phyloP scores from a whole-genome alignment of 2,329 filamentous ascomycete genomes.

The Aureobasidium sp. region DNA sequence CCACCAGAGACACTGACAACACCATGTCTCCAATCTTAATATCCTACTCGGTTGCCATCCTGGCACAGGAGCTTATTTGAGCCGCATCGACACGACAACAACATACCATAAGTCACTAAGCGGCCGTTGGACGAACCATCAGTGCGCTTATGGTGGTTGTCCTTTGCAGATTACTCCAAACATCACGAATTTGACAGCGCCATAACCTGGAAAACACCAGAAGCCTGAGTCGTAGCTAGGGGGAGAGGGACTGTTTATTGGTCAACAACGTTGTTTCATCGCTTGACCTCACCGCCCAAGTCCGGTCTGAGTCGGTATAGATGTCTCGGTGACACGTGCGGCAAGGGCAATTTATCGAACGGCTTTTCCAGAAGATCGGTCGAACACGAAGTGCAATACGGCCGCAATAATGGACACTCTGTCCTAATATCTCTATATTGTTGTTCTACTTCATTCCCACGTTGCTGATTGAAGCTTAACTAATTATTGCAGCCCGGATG shows the following conservation, averaged over 20 bases:
- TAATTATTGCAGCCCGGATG: not conserved
- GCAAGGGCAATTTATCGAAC: slow-evolving; percentile 13
- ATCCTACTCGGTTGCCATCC: not conserved
- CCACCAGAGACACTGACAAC: not conserved
- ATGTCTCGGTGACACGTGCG: slow-evolving; percentile 12
- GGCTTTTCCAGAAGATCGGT: slow-evolving; percentile 13
- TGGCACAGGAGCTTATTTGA: slow-evolving; percentile 9
- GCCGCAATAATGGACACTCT: not conserved
- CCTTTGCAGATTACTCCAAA: not conserved
- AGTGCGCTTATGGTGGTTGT: slow-evolving; percentile 1
- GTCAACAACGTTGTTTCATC: slow-evolving; percentile 1
- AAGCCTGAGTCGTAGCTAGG: not conserved
- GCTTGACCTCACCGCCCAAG: not conserved
- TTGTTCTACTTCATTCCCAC: slow-evolving; percentile 11
- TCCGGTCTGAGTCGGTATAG: not conserved
- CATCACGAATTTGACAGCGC: too few relatives aligned
- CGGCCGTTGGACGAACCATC: slow-evolving; percentile 5
- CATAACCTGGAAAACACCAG: not conserved
- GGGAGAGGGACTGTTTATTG: not conserved
- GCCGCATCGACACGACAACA: not conserved
- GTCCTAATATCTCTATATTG: slow-evolving; percentile 5
- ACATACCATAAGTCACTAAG: not conserved
- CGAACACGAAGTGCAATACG: slow-evolving; percentile 10
- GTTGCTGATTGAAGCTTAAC: slow-evolving; percentile 2
- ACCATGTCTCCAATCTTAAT: slow-evolving; percentile 4